Evolutionary conservation across 192 early-diverging fungal species (phyloP).

Genomic region (Backusella circina): DNA sequence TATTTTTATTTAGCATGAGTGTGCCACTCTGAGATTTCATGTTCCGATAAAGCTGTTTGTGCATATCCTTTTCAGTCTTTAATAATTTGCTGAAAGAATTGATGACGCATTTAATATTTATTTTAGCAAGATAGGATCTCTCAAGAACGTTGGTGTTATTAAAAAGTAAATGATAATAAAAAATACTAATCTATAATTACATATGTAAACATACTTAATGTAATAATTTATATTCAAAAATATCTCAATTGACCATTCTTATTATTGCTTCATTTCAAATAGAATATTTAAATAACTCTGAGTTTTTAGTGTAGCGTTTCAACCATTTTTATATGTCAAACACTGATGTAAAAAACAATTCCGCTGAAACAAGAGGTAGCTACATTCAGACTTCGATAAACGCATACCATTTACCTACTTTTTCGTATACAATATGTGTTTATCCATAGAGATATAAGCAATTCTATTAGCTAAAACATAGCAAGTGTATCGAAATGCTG

Average conservation of each 20-base stretch:
- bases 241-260: neutral
- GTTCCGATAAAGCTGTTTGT: neutral
- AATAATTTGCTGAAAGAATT: neutral
- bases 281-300: neutral
- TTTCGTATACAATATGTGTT: no score
- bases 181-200: no score
- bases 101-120: neutral
- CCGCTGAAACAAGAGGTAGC: no score
- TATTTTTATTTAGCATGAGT: neutral
- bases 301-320: no score
- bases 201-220: neutral
- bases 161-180: no score
- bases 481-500: no score
- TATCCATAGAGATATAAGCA: no score
- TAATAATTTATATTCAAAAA: neutral
- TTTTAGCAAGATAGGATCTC: neutral
- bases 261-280: neutral
- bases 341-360: no score
- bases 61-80: neutral
- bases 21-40: neutral
- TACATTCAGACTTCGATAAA: no score
- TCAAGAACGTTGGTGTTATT: neutral
- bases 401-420: no score
- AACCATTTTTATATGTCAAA: no score
- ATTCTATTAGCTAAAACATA: no score